These are phyloP conservation scores for Chaetomium globosum DNA, from an alignment of 2,329 filamentous ascomycete genomes.

Conservation along the genomic window DNA sequence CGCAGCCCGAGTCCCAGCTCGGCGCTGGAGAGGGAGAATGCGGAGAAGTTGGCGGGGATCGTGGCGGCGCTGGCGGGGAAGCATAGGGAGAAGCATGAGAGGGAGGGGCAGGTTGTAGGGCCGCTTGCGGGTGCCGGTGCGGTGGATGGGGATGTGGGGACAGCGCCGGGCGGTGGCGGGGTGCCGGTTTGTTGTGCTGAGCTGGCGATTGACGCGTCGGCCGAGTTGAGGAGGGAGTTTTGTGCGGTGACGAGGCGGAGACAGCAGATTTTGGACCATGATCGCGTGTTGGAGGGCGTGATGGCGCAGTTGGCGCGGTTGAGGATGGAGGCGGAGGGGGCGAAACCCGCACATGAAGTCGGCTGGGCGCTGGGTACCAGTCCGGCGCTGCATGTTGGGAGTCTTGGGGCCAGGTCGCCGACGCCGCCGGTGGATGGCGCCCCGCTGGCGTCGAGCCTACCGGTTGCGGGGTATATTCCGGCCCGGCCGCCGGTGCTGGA, in stretches of 20 bases:
- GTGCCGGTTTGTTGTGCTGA: constrained; percentile 53
- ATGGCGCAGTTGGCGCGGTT: constrained; percentile 39
- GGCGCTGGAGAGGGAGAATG: constrained; percentile 42
- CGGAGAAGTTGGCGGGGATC: constrained; percentile 45
- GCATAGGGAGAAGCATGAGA: constrained; percentile 53
- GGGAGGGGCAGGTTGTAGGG: constrained; percentile 41
- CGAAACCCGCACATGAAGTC: not conserved
- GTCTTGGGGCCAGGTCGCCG: constrained; percentile 23
- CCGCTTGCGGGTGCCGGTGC: not conserved
- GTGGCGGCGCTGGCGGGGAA: constrained; percentile 49
- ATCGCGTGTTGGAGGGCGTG: constrained; percentile 52
- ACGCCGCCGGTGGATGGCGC: constrained; percentile 19
- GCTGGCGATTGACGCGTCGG: constrained; percentile 51
- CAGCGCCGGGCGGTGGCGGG: constrained; percentile 20
- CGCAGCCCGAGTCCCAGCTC: constrained; percentile 40
- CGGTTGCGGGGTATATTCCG: constrained; percentile 18
- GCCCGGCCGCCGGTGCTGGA: constrained; percentile 26
- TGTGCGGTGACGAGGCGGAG: constrained; percentile 52
- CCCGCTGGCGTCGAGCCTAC: constrained; percentile 20
- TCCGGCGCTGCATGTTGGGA: constrained; percentile 26
- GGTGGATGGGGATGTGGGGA: constrained; percentile 27
- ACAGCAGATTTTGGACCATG: constrained; percentile 47
- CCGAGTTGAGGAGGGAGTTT: constrained; percentile 53
- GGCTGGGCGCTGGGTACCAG: constrained; percentile 24
- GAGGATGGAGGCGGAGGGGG: constrained; percentile 14